Conservation (phyloP, 2,329 filamentous ascomycete genomes). For the Grosmannia clavigera region DNA sequence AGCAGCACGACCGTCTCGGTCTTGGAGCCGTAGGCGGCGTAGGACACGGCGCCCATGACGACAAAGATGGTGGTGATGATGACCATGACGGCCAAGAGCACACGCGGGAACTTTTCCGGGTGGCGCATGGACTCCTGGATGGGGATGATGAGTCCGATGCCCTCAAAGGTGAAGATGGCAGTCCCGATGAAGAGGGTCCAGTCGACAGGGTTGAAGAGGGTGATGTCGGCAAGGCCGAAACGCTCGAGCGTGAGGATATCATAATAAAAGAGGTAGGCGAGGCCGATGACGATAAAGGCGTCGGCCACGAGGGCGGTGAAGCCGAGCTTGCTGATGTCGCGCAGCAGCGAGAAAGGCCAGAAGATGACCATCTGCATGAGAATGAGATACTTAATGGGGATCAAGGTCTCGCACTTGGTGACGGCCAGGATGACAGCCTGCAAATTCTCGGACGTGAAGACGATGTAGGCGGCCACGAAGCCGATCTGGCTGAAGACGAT, state of each 20-base stretch:
- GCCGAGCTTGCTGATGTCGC: constrained; percentile 94
- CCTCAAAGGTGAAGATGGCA: constrained; percentile 97
- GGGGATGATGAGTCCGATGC: constrained; percentile 92
- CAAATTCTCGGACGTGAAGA: constrained; percentile 91
- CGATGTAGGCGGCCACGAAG: constrained; percentile 89
- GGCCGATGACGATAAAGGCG: constrained; percentile 81
- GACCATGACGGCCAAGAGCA: constrained; percentile 84
- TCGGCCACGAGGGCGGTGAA: constrained; percentile 91
- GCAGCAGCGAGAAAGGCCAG: constrained; percentile 80
- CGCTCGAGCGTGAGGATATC: constrained; percentile 72
- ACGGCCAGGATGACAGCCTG: constrained; percentile 92
- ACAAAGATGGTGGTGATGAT: constrained; percentile 87
- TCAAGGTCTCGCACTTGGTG: constrained; percentile 70
- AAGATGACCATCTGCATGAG: constrained; percentile 93
- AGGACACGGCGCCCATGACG: constrained; percentile 83
- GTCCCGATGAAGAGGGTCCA: constrained; percentile 99
- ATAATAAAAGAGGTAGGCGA: constrained; percentile 93
- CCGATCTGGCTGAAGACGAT: constrained; percentile 94
- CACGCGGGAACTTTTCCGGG: constrained; percentile 78
- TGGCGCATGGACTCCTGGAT: constrained; percentile 96
- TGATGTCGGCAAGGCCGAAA: constrained; percentile 72
- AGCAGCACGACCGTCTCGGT: constrained; percentile 95
- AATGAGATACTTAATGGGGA: constrained; percentile 82
- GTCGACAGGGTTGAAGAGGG: constrained; percentile 76
- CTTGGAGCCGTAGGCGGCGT: constrained; percentile 87